Evolutionary conservation across 768 basidiomycete species (phyloP).

Genomic region (Daedaleopsis sinensis): DNA sequence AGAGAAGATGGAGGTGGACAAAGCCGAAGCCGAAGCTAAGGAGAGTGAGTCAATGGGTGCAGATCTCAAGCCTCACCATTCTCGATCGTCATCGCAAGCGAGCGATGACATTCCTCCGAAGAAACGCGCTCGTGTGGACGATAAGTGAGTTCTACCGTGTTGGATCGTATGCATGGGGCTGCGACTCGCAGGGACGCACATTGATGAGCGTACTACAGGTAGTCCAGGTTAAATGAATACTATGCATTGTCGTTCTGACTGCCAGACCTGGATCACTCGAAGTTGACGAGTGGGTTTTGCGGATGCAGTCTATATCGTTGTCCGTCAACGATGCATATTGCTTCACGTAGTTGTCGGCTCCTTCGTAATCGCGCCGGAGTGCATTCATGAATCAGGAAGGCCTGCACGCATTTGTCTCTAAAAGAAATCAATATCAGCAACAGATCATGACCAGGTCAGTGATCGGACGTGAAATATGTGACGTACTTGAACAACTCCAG

Average conservation of each 20-base stretch:
- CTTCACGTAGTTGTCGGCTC: conserved; percentile 39
- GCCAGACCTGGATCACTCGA: too few relatives aligned
- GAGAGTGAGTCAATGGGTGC: background rate
- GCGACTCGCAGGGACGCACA: too few relatives aligned
- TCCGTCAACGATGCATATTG: conserved; percentile 28
- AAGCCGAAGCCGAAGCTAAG: background rate
- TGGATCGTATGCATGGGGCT: too few relatives aligned
- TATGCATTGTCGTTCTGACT: too few relatives aligned
- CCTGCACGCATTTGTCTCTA: conserved; percentile 42
- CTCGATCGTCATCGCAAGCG: background rate
- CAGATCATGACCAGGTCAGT: too few relatives aligned
- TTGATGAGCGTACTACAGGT: too few relatives aligned
- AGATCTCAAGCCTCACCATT: background rate
- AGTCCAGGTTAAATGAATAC: too few relatives aligned
- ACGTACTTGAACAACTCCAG: conserved; percentile 39
- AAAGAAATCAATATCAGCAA: background rate
- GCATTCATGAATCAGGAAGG: conserved; percentile 33
- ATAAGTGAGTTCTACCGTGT: too few relatives aligned
- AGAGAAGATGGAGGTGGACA: background rate
- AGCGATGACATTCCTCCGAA: background rate
- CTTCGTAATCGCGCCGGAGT: conserved; percentile 40
- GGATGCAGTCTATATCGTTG: conserved; percentile 32
- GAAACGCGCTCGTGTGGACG: background rate
- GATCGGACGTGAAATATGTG: background rate
- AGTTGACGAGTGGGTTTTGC: conserved; percentile 13